Evolutionary conservation across 2,329 filamentous ascomycete genomes (phyloP).

Genomic region (Elsinoe perseae): DNA sequence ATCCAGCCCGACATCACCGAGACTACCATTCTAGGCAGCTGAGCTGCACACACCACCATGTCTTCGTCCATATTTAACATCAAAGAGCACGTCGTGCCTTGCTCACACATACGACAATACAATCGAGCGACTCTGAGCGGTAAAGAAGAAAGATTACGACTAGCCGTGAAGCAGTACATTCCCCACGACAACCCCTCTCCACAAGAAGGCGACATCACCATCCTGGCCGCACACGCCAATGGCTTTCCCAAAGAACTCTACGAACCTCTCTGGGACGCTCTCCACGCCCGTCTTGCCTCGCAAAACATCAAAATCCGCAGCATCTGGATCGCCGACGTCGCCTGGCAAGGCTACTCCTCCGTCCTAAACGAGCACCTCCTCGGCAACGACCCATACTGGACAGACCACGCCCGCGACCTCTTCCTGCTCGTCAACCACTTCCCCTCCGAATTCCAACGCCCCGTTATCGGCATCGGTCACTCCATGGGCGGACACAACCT

Average conservation of each 20-base stretch:
- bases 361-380: conserved; percentile 66
- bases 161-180: conserved; percentile 83
- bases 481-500: conserved; percentile 78
- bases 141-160: conserved; percentile 65
- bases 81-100: conserved; percentile 64
- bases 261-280: conserved; percentile 82
- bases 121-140: conserved; percentile 60
- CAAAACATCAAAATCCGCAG: conserved; percentile 63
- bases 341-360: conserved; percentile 73
- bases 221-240: conserved; percentile 83
- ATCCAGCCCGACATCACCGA: neutral
- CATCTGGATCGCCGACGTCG: conserved; percentile 88
- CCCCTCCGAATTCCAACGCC: conserved; percentile 68
- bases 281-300: conserved; percentile 51
- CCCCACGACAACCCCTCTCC: conserved; percentile 59
- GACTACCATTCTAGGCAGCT: neutral
- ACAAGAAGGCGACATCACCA: conserved; percentile 68
- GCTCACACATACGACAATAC: conserved; percentile 77
- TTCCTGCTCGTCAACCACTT: conserved; percentile 80
- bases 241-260: conserved; percentile 94
- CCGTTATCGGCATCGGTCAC: conserved; percentile 77
- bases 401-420: conserved; percentile 77
- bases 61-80: conserved; percentile 50
- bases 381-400: conserved; percentile 87
- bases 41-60: conserved; percentile 25